Conservation (phyloP, 2,329 filamentous ascomycete species). For the Proliferodiscus dingleyae region DNA sequence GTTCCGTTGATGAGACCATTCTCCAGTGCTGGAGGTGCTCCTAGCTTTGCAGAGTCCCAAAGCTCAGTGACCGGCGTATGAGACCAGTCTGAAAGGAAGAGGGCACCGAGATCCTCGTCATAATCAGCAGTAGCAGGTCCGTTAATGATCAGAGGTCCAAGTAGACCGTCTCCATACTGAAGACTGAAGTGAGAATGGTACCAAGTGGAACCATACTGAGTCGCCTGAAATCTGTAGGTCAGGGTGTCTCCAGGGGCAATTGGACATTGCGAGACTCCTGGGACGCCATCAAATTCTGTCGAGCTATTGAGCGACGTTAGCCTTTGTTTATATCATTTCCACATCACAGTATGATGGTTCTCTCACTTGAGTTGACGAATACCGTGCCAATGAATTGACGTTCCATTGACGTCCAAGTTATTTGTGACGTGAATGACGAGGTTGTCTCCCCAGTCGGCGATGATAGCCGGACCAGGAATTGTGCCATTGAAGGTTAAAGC, state of each 20-base stretch:
- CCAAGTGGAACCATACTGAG: slow-evolving; percentile 31
- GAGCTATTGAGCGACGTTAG: slow-evolving; percentile 34
- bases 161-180: slow-evolving; percentile 37
- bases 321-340: slow-evolving; percentile 5
- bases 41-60: slow-evolving; percentile 23
- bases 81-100: slow-evolving; percentile 30
- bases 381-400: slow-evolving; percentile 48
- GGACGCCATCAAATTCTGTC: slow-evolving; percentile 34
- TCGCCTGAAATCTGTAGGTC: slow-evolving; percentile 35
- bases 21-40: slow-evolving; percentile 22
- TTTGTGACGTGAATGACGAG: slow-evolving; percentile 34
- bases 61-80: slow-evolving; percentile 22
- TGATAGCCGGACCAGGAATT: slow-evolving; percentile 36
- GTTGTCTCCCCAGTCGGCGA: slow-evolving; percentile 35
- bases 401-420: slow-evolving; percentile 38
- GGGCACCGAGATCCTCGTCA: slow-evolving; percentile 38
- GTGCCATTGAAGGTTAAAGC: slow-evolving; percentile 43
- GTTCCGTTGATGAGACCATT: slow-evolving; percentile 31
- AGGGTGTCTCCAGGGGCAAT: slow-evolving; percentile 51
- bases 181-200: slow-evolving; percentile 29
- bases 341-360: slow-evolving; percentile 34
- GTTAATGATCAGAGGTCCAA: slow-evolving; percentile 55
- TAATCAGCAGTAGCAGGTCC: slow-evolving; percentile 55
- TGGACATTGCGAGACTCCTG: slow-evolving; percentile 58
- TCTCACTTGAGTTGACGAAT: slow-evolving; percentile 38